Evolutionary conservation across 257 asterid genomes (phyloP).

Genomic region (Rehmannia glutinosa): DNA sequence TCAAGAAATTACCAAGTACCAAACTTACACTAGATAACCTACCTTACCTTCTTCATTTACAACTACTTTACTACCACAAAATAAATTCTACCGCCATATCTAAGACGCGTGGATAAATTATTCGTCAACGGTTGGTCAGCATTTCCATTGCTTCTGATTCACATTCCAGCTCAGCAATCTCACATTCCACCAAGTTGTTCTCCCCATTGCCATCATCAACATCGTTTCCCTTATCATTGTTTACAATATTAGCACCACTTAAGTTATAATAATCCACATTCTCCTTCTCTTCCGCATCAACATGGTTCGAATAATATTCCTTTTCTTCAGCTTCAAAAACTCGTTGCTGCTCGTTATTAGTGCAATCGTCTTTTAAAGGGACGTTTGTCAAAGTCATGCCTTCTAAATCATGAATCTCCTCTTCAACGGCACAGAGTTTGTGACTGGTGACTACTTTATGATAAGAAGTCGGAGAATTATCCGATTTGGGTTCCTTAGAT

Average conservation of each 20-base stretch:
- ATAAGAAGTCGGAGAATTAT: constrained; percentile 37
- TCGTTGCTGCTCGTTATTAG: constrained; percentile 34
- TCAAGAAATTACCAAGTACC: constrained; percentile 21
- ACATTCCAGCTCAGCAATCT: constrained; percentile 36
- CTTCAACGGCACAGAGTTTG: constrained; percentile 44
- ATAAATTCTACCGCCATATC: constrained; percentile 14
- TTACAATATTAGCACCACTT: constrained; percentile 1
- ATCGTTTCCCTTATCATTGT: constrained; percentile 11
- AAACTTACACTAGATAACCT: constrained; percentile 23
- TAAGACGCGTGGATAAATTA: not conserved
- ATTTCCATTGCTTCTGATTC: constrained; percentile 40
- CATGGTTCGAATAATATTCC: constrained; percentile 17
- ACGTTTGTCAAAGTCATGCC: constrained; percentile 46
- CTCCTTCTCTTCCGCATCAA: constrained; percentile 24
- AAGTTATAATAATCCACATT: constrained; percentile 14
- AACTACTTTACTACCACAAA: constrained; percentile 24
- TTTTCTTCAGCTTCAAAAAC: constrained; percentile 28
- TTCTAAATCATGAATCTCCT: constrained; percentile 35
- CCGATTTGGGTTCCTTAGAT: constrained; percentile 50
- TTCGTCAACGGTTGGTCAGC: constrained; percentile 22
- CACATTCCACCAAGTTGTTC: constrained; percentile 39
- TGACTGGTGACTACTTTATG: constrained; percentile 26
- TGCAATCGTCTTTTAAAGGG: constrained; percentile 43
- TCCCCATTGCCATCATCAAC: constrained; percentile 26
- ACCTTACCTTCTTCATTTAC: constrained; percentile 33